Evolutionary conservation across 148 eudicot species (phyloP), one percentile per base, ranked within the genome.

Genomic region (Limonium bicolor): DNA sequence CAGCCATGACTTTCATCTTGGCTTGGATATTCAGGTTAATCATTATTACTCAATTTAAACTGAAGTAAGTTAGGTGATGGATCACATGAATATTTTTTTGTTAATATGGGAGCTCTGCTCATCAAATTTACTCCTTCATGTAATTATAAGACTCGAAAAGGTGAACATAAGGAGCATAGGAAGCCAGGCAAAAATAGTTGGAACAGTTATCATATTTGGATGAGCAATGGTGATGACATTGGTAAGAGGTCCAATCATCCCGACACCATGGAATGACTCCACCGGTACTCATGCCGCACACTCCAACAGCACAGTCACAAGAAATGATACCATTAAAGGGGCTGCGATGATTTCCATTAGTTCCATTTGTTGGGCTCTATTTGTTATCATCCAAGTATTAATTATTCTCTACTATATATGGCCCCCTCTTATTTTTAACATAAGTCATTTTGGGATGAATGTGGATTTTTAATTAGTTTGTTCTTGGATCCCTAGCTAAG

Each of bases 141-240:
- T n/a, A n/a, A n/a, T n/a, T n/a, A n/a, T n/a, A 40, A 84, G 97
- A 78, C 76, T 86, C 11, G 94, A 86, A 60, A 71, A 47, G 54
- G 42, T 86, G 50, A 71, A 73, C 39, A 18, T 72, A 7, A 78
- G 50, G 41, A 86, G 77, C 67, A 68, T 78, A 19, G 63, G 72
- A 2, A 78, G 87, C 66, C 87, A 86, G 56, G 94, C 87, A 1
- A 78, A 86, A 62, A 48, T 86, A 23, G 29, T 78, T 1, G 96
- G 96, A 10, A 86, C 96, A 4, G 37, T 82, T 7, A 67, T 66
- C 19, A 78, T 84, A 9, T 64, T 86, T 2, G 96, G 64, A 32
- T 93, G 96, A 36, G 96, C 96, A 14, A 86, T 86, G 96, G 48
- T 86, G 64, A 86, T 86, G 96, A 86, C 96, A 7, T 48, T 86